A percentile compares a stretch with the other conserved stretches of the same genome.
These are phyloP conservation scores for Tephrocybe sp. DNA, from an alignment of 768 basidiomycete genomes.

Conservation along the genomic window DNA sequence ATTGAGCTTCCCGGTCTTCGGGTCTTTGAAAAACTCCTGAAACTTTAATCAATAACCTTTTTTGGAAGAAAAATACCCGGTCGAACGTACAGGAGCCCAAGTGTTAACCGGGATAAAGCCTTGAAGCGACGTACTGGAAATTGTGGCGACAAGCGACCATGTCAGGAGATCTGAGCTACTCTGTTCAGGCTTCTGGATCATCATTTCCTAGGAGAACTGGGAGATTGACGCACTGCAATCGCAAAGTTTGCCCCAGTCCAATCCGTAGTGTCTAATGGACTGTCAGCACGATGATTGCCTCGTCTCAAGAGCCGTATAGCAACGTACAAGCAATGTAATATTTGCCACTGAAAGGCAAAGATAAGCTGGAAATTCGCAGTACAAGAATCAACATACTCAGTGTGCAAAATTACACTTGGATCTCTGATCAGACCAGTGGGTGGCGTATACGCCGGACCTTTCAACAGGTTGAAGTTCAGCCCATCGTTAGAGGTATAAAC, in stretches of 20 bases:
- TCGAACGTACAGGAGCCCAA: conserved; percentile 30
- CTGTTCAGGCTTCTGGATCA: conserved; percentile 10
- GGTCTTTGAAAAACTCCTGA: conserved; percentile 36
- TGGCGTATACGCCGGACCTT: conserved; percentile 34
- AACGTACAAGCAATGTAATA: conserved; percentile 32
- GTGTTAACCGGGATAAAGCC: conserved; percentile 30
- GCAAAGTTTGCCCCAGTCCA: conserved; percentile 35
- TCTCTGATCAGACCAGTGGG: conserved; percentile 33
- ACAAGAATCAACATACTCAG: conserved; percentile 24
- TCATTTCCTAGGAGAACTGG: not conserved
- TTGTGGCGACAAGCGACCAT: conserved; percentile 28
- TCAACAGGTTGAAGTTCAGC: conserved; percentile 27
- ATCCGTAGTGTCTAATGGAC: conserved; percentile 27
- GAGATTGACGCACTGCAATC: conserved; percentile 23
- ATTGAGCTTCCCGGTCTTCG: conserved; percentile 30
- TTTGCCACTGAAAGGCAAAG: conserved; percentile 22
- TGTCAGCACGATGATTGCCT: not conserved
- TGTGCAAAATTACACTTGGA: conserved; percentile 33
- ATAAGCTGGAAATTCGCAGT: not conserved
- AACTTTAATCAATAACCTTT: no score
- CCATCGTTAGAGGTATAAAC: conserved; percentile 33
- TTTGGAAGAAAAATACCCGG: no score
- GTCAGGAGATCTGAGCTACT: conserved; percentile 29
- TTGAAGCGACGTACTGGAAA: conserved; percentile 25
- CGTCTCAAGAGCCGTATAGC: not conserved